Evolutionary conservation across 2,329 filamentous ascomycete species (phyloP), one percentile per base, ranked within the genome.

Genomic region (Exserohilum turcica): DNA sequence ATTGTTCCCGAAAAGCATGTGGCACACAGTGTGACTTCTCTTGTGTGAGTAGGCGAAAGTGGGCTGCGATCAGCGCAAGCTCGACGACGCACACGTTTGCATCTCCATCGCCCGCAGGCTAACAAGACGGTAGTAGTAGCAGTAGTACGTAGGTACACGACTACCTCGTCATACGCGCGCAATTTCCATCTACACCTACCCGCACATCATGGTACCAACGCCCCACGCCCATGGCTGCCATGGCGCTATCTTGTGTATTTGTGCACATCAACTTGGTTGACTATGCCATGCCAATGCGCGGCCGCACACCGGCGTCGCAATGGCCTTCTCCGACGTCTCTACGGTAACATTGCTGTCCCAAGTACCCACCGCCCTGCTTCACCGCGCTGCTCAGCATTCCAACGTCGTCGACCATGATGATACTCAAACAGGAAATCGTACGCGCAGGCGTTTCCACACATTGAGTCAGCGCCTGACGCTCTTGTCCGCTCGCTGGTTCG

Each of bases 1-100:
- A 48, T 48, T 53, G 45, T 33, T 53, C 31, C 50, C 45, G 44
- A 43, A 28, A 43, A 43, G 32, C 50, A 43, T 29, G 38, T 39
- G 38, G 38, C 43, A 47, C 28, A 27, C 18, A 39, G 28, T 37
- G 32, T 53, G 50, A 53, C 45, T 53, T 38, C 15, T 32, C 27
- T 18, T 43, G 36, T 31, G 36, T 31, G 31, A 16, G 10, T 37
- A 21, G 43, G 31, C 28, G 35, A 39, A 29, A 51, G 29, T 39
- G 38, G 38, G 38, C 44, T 38, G 16, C 35, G 44, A 53, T 53
- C 50, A 48, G 45, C 50, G 43, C 32, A 43, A 43, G 12, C 28
- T 43, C 21, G 24, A 49, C 42, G 19, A 49, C 42, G 43, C 29
- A 43, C 24, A 32, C 27, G 15, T 47, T 37, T 21, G 43, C 49